Evolutionary conservation across 2,329 filamentous ascomycete species (phyloP), one percentile per base, ranked within the genome.

Genomic region (Pseudogymnoascus sp.): DNA sequence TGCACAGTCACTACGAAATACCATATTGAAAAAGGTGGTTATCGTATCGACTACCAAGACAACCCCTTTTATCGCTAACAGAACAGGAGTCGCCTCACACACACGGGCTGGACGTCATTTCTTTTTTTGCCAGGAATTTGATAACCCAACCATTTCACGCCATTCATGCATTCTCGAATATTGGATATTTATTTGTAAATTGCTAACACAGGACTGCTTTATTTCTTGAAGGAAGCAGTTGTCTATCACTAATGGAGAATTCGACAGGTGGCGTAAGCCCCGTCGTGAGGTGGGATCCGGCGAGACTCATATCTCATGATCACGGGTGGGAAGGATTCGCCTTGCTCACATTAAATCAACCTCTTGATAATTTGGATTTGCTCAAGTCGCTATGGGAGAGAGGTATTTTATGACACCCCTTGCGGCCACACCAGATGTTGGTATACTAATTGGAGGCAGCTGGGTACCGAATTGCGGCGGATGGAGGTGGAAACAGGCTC

Each of bases 401-500:
- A 53, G 63, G 63, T 63, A 42, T 38, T 17, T 64, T 59, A 31
- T 61, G 63, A 50, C 31, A 44, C 35, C 62, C 63, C 44, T 56
- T 37, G 44, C 61, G 0, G 53, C 37, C 33, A n/a, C 26, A 50
- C 37, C n/a, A 10, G 66, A 46, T 68, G 74, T 26, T 17, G 17
- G 5, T 4, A 44, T 29, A 50, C 46, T 62, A 33, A 33, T 15
- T 15, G 15, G 19, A 21, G 11, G 63, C 68, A 90, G 88, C 89
- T 61, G 78, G 77, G 21, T 82, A 87, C 65, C 84, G 83, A 23
- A 81, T 97, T 62, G 96, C 92, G 64, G 95, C 92, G 29, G 95
- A 99, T 77, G 95, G 93, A 63, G 95, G 92, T 23, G 93, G 93
- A 53, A 96, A 97, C 72, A 82, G 85, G 66, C 65, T 26, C 59